Percentiles rank a stretch among this genome's conserved stretches.
These are phyloP conservation scores for Fusarium brevicatenulatum DNA, from an alignment of 2,329 filamentous ascomycete genomes.

Conservation along the genomic window DNA sequence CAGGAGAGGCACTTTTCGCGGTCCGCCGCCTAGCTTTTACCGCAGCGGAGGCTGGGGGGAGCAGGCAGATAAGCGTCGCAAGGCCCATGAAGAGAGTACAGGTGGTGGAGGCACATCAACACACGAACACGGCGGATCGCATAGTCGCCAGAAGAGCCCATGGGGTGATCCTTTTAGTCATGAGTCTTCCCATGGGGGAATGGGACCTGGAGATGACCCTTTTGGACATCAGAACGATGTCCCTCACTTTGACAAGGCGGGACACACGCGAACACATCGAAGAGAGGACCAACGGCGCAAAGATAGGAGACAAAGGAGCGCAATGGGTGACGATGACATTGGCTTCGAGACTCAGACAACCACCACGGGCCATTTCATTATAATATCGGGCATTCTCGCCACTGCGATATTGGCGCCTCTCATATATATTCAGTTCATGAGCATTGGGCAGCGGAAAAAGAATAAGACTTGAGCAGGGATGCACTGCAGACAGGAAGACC, in stretches of 20 bases:
- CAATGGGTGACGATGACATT: conserved; percentile 51
- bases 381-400: conserved; percentile 59
- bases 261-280: conserved; percentile 79
- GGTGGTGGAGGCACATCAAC: conserved; percentile 44
- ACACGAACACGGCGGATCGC: conserved; percentile 21
- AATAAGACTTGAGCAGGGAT: conserved; percentile 20
- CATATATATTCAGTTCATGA: conserved; percentile 52
- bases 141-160: conserved; percentile 25
- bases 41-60: conserved; percentile 80
- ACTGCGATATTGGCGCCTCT: conserved; percentile 59
- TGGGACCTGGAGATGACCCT: conserved; percentile 67
- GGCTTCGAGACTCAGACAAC: conserved; percentile 56
- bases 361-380: conserved; percentile 59
- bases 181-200: conserved; percentile 54
- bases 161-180: conserved; percentile 39
- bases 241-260: conserved; percentile 80
- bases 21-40: conserved; percentile 91
- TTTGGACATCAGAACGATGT: conserved; percentile 63
- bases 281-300: conserved; percentile 63
- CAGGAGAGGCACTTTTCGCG: conserved; percentile 78
- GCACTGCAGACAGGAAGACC: background rate
- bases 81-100: conserved; percentile 60
- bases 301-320: conserved; percentile 50
- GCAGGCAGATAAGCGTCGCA: conserved; percentile 67
- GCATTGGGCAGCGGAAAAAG: conserved; percentile 46